These are phyloP conservation scores for Metschnikowia lunata DNA, from an alignment of 805 yeast genomes.

Conservation along the genomic window DNA sequence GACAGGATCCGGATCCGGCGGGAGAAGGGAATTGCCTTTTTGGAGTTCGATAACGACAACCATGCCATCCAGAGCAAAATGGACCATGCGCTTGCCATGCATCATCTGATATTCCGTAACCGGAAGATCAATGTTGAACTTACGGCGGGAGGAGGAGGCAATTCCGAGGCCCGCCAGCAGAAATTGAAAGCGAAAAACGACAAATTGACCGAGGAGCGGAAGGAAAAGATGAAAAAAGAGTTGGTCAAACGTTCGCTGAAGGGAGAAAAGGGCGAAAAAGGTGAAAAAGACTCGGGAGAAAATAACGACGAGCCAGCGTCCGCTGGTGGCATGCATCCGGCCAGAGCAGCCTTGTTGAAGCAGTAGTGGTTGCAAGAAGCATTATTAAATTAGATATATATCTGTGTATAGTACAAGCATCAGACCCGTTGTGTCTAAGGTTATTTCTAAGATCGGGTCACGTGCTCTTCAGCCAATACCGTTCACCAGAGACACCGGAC, in stretches of 20 bases:
- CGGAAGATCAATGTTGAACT: conserved; percentile 91
- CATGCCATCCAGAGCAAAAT: conserved; percentile 69
- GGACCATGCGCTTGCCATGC: conserved; percentile 81
- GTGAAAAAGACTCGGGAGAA: conserved; percentile 17
- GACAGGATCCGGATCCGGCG: conserved; percentile 70
- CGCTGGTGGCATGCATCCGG: conserved; percentile 53
- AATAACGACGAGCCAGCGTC: conserved; percentile 10
- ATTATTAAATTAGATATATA: too few species aligned
- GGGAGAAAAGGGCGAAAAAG: background rate
- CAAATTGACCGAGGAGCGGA: conserved; percentile 66
- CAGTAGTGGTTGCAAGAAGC: background rate
- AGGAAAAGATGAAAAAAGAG: conserved; percentile 48
- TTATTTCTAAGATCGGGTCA: too few species aligned
- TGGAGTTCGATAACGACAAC: conserved; percentile 65
- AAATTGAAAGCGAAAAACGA: conserved; percentile 80
- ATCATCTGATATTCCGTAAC: conserved; percentile 63
- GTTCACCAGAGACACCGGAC: background rate
- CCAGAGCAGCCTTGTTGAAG: conserved; percentile 51
- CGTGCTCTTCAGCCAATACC: too few species aligned
- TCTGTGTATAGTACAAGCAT: too few species aligned
- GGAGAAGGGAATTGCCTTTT: conserved; percentile 88
- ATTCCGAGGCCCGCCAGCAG: conserved; percentile 54
- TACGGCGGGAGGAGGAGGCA: conserved; percentile 98
- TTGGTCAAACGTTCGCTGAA: conserved; percentile 33
- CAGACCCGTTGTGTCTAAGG: too few species aligned